Base-by-base conservation (phyloP, 2,329 filamentous ascomycete genomes). In the Calonectria ilicicola region DNA sequence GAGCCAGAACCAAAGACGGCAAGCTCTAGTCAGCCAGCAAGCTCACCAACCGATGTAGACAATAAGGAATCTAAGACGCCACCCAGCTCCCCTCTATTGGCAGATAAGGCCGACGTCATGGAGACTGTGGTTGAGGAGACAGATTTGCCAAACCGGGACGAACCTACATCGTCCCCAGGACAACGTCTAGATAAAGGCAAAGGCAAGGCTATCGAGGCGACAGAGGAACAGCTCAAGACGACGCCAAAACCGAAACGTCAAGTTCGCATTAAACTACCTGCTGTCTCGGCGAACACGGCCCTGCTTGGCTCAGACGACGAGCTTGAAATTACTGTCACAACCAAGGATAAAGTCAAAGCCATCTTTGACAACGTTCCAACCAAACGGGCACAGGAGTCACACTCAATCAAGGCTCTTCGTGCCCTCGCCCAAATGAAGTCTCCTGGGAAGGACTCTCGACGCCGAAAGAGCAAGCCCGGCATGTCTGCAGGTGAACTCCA, bases 401-500 rank as follows among this genome's bases (percentile, higher is more conserved):
- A 87, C 29, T 91, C 93, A 0, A 85, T 96, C 72, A 88, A 92
- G 29, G 90, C 89, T 19, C 86, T 97, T n/a, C 93, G 93, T 71
- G 90, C 91, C 69, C 89, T 98, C 17, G 95, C 95, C 3, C 91
- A 95, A 73, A 83, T 97, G 26, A 89, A 88, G 65, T 93, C 92
- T 7, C 93, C 89, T 63, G 89, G 85, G 53, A 92, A 88, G 79
- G 85, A 87, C 80, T 79, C 83, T n/a, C 81, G 83, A 46, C 81
- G n/a, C n/a, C n/a, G 84, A 46, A 85, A 84, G 67, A 84, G 84
- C 62, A 89, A 86, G 71, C 85, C 85, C 56, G 88, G 87, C 10
- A 93, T 98, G 87, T 95, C 91, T 9, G 86, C 89, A 0, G 89
- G 88, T 32, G 91, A 97, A 76, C 88, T 98, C 67, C 91, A 96